Evolutionary conservation across 352 stramenopile species (phyloP).

Genomic region (Phytophthora palmivora): DNA sequence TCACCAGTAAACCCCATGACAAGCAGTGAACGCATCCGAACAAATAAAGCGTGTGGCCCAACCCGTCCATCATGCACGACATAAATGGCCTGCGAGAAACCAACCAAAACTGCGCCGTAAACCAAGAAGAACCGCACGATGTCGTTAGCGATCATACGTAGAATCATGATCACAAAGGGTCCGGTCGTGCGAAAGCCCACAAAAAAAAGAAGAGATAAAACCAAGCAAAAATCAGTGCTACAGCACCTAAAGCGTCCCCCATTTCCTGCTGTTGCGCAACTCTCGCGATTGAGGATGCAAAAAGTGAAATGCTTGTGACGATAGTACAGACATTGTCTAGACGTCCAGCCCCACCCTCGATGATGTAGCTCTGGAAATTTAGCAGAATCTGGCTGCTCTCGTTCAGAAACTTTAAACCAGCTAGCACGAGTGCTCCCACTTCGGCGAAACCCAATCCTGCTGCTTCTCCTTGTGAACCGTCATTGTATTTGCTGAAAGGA

Average conservation of each 20-base stretch:
- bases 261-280: constrained; percentile 26
- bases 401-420: constrained; percentile 57
- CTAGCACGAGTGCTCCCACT: constrained; percentile 35
- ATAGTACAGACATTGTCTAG: constrained; percentile 69
- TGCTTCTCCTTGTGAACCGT: constrained; percentile 13
- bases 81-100: constrained; percentile 65
- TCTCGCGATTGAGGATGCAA: constrained; percentile 37
- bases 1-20: constrained; percentile 67
- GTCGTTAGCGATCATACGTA: constrained; percentile 67
- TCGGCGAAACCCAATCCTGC: constrained; percentile 46
- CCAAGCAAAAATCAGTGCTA: constrained; percentile 63
- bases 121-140: constrained; percentile 67
- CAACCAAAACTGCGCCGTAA: constrained; percentile 59
- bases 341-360: constrained; percentile 48
- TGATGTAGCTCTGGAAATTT: constrained; percentile 49
- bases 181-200: constrained; percentile 61
- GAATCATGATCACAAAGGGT: constrained; percentile 76
- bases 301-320: constrained; percentile 44
- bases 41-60: constrained; percentile 35
- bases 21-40: constrained; percentile 57
- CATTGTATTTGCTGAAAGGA: constrained; percentile 42
- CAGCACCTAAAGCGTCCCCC: constrained; percentile 51
- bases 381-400: constrained; percentile 59
- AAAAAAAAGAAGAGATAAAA: constrained; percentile 79
- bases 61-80: constrained; percentile 55